Conservation (phyloP, 768 basidiomycete species). For the Russula emetica region DNA sequence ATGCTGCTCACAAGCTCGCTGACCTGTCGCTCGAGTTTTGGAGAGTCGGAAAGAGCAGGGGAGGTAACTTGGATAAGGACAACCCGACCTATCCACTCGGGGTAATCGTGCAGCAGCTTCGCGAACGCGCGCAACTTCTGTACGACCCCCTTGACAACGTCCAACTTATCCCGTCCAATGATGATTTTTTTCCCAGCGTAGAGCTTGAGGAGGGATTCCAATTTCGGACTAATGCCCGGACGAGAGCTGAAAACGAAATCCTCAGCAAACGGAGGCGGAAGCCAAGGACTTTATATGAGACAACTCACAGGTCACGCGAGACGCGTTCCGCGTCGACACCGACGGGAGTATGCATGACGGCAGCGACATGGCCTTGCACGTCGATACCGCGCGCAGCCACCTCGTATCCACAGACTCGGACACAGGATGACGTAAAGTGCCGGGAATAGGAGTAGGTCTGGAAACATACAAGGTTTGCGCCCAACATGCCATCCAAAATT, state of each 20-base stretch:
- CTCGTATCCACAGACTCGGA: constrained; percentile 95
- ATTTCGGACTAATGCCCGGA: constrained; percentile 85
- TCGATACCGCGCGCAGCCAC: constrained; percentile 68
- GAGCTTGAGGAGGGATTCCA: constrained; percentile 73
- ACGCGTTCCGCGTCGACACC: constrained; percentile 93
- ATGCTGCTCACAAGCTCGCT: constrained; percentile 93
- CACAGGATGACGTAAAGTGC: constrained; percentile 91
- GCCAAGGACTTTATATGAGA: neutral
- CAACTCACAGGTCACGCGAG: constrained; percentile 60
- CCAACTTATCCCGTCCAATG: constrained; percentile 94
- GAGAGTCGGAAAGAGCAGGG: constrained; percentile 86
- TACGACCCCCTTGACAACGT: constrained; percentile 96
- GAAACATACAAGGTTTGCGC: constrained; percentile 95
- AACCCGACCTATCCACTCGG: constrained; percentile 91
- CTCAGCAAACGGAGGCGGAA: constrained; percentile 7
- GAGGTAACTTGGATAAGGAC: constrained; percentile 91
- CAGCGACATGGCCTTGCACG: constrained; percentile 76
- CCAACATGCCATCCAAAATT: constrained; percentile 96
- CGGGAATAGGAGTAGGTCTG: constrained; percentile 95
- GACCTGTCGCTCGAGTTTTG: constrained; percentile 89
- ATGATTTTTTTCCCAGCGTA: constrained; percentile 99
- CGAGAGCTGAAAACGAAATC: constrained; percentile 44
- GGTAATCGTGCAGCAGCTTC: constrained; percentile 88
- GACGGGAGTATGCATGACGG: constrained; percentile 88
- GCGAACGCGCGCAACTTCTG: constrained; percentile 98